Evolutionary conservation across 2,329 filamentous ascomycete genomes (phyloP).

Genomic region (Corynespora cassiicola): DNA sequence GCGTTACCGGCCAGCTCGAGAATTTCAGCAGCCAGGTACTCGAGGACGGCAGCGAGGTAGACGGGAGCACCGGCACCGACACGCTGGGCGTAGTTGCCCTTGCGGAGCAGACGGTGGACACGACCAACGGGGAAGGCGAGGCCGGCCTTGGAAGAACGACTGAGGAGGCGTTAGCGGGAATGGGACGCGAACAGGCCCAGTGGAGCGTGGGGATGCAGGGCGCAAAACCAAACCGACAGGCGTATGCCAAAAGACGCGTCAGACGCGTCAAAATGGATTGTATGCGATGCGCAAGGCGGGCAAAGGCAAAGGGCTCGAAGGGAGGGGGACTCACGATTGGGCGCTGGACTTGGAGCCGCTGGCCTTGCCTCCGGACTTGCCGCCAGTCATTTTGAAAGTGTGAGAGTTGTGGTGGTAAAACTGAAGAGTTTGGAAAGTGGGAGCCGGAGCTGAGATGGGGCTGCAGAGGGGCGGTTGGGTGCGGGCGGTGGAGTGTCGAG

Average conservation of each 20-base stretch:
- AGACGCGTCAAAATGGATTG: slow-evolving; percentile 56
- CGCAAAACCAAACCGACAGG: slow-evolving; percentile 15
- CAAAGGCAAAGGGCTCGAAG: slow-evolving; percentile 11
- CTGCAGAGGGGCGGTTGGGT: no score
- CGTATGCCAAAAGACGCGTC: slow-evolving; percentile 11
- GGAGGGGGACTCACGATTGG: slow-evolving; percentile 81
- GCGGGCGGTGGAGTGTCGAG: slow-evolving; percentile 40
- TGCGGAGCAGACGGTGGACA: slow-evolving; percentile 98
- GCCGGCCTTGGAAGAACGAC: slow-evolving; percentile 98
- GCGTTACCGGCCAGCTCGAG: slow-evolving; percentile 98
- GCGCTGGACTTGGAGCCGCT: slow-evolving; percentile 94
- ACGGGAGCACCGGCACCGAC: slow-evolving; percentile 98
- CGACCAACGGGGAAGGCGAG: slow-evolving; percentile 98
- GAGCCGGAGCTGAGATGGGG: slow-evolving; percentile 22
- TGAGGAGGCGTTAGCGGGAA: slow-evolving; percentile 57
- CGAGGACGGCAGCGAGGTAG: slow-evolving; percentile 95
- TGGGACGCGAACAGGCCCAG: slow-evolving; percentile 12
- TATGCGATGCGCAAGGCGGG: slow-evolving; percentile 33
- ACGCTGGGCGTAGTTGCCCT: slow-evolving; percentile 99
- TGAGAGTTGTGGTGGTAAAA: slow-evolving; percentile 44
- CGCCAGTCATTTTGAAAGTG: slow-evolving; percentile 96
- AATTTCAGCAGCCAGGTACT: slow-evolving; percentile 98
- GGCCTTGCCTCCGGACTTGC: slow-evolving; percentile 99
- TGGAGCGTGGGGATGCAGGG: slow-evolving; percentile 19
- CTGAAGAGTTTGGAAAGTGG: slow-evolving; percentile 29